Percentiles rank a stretch among this genome's conserved stretches.
These are phyloP conservation scores for Auriculariales sp. DNA, from an alignment of 768 basidiomycete species.

Conservation along the genomic window DNA sequence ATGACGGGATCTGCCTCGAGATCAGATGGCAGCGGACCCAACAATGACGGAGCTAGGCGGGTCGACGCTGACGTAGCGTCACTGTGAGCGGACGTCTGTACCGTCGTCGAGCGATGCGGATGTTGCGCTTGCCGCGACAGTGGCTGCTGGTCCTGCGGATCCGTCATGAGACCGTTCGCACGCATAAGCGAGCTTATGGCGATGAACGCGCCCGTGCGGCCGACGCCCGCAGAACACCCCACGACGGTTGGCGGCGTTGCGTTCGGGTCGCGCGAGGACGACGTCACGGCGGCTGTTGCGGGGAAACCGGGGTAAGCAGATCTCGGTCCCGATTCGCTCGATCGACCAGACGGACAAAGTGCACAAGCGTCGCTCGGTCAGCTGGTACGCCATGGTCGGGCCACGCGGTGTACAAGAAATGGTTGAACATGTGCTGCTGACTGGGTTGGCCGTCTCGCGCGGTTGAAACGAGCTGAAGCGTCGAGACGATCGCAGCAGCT, in stretches of 20 bases:
- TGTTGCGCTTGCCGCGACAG: constrained; percentile 1
- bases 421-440: constrained; percentile 35
- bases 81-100: constrained; percentile 10
- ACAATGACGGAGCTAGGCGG: constrained; percentile 23
- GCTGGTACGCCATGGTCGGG: constrained; percentile 78
- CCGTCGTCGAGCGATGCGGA: constrained; percentile 5
- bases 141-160: constrained; percentile 15
- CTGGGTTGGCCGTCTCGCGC: constrained; percentile 15
- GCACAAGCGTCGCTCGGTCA: constrained; percentile 43
- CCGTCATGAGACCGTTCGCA: constrained; percentile 24
- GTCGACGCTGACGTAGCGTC: constrained; percentile 18
- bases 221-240: constrained; percentile 79
- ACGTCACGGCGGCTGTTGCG: not conserved
- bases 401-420: constrained; percentile 65
- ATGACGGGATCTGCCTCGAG: constrained; percentile 42
- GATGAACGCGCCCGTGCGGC: constrained; percentile 79
- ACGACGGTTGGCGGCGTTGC: constrained; percentile 67
- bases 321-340: constrained; percentile 34
- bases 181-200: constrained; percentile 69
- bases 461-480: constrained; percentile 30
- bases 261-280: constrained; percentile 17
- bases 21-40: constrained; percentile 40
- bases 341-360: constrained; percentile 54
- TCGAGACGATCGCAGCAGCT: constrained; percentile 48
- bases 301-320: constrained; percentile 13